Conservation (phyloP, 768 basidiomycete species). For the Naganishia antarctica region DNA sequence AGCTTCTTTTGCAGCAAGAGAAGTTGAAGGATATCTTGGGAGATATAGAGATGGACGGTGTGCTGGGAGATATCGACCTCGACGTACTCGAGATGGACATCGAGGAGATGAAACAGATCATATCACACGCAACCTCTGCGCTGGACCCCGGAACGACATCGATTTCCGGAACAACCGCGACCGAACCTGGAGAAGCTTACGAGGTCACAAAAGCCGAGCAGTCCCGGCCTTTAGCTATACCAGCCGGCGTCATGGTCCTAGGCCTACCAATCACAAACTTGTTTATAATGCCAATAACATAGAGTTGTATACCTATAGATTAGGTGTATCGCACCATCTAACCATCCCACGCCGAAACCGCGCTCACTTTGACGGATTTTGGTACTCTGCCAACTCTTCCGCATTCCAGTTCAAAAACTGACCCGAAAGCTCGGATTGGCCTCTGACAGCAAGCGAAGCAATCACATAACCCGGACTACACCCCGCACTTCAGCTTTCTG, state of each 20-base stretch:
- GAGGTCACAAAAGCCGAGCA: not conserved
- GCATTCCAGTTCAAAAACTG: conserved; percentile 33
- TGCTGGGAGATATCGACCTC: not conserved
- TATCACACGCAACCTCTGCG: too few relatives aligned
- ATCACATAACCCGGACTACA: conserved; percentile 31
- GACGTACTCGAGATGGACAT: not conserved
- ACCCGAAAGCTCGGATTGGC: conserved; percentile 19
- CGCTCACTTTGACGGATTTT: too few relatives aligned
- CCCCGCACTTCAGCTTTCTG: too few relatives aligned
- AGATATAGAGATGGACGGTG: not conserved
- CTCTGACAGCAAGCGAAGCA: conserved; percentile 28
- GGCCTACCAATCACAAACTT: conserved; percentile 7
- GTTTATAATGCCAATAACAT: conserved; percentile 2
- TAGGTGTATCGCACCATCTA: not conserved
- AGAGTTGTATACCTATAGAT: not conserved
- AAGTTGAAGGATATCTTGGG: conserved; percentile 12
- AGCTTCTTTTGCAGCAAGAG: not conserved
- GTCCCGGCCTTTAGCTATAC: not conserved
- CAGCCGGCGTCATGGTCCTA: not conserved
- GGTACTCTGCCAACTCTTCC: conserved; percentile 23
- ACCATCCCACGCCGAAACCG: not conserved
- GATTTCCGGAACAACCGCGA: too few relatives aligned
- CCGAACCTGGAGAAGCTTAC: not conserved
- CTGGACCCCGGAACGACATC: too few relatives aligned
- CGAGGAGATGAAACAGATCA: not conserved